Base-by-base conservation (phyloP, 139 green algal species). In the Chlorella sp. region DNA sequence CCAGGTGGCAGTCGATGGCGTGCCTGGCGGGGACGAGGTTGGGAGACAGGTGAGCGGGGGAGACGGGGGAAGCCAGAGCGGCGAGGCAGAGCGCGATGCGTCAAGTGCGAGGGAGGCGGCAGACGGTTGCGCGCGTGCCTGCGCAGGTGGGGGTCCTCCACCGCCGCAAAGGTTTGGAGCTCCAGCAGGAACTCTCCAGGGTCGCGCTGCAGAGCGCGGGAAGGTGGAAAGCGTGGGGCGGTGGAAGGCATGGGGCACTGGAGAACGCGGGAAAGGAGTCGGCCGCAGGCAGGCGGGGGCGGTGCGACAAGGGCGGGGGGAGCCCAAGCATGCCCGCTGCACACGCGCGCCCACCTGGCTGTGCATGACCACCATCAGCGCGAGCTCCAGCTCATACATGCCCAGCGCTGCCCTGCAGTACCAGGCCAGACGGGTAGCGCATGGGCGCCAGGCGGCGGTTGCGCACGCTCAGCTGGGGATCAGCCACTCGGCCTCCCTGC, bases 351-450 rank as follows among this genome's bases (percentile, higher is more conserved):
- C 27, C 68, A 84, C 80, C 82, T 90, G 87, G 51, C 81, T 87
- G 77, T 92, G 73, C 1, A 84, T 80, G 15, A 94, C 88, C 48
- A 98, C 93, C 90, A 98, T 95, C 83, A 96, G 97, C 2, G 95
- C 95, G 56, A 98, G 73, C 42, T 89, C 80, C 62, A 98, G 70
- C 67, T 98, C 93, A 73, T 98, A 98, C 76, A 94, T 82, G 8
- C 90, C 93, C 41, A 99, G 83, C 0, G 95, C 94, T 0, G 86
- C 81, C n/a, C 80, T n/a, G n/a, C n/a, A n/a, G n/a, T n/a, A n/a
- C n/a, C n/a, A n/a, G n/a, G n/a, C n/a, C n/a, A n/a, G n/a, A n/a
- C n/a, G n/a, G n/a, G n/a, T n/a, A n/a, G n/a, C n/a, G n/a, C n/a
- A n/a, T n/a, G n/a, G n/a, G n/a, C n/a, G n/a, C n/a, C n/a, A n/a